Evolutionary conservation across 108 stramenopile genomes (phyloP).

Genomic region (Nannochloropsis gaditana): DNA sequence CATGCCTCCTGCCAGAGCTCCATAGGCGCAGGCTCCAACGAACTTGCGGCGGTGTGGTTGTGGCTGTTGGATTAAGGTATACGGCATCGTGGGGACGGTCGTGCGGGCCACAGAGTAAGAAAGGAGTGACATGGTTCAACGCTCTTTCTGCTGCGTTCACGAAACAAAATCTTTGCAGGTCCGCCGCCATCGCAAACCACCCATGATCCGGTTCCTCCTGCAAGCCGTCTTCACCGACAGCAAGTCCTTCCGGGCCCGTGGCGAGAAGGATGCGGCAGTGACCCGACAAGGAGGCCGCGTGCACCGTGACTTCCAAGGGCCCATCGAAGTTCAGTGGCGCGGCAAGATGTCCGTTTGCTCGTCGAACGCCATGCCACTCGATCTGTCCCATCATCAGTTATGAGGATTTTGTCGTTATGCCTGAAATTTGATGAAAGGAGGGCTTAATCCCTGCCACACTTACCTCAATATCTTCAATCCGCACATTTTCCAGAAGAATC

Average conservation of each 20-base stretch:
- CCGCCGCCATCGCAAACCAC: not conserved
- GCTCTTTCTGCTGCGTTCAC: not conserved
- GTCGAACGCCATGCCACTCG: not conserved
- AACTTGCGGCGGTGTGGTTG: not conserved
- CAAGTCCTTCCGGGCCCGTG: not conserved
- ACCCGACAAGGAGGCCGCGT: conserved; percentile 10
- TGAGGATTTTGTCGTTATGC: too few relatives aligned
- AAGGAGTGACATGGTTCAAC: not conserved
- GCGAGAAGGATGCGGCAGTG: not conserved
- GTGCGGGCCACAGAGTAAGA: not conserved
- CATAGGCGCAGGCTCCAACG: not conserved
- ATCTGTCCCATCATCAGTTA: not conserved
- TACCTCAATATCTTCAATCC: conserved; percentile 20
- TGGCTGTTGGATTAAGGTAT: not conserved
- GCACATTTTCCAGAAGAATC: not conserved
- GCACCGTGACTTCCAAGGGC: not conserved
- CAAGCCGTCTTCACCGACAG: conserved; percentile 8
- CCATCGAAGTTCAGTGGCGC: not conserved
- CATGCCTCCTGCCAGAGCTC: not conserved
- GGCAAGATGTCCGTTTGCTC: not conserved
- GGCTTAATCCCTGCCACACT: not conserved
- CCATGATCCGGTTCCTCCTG: conserved; percentile 12
- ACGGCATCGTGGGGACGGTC: not conserved
- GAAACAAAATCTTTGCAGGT: conserved; percentile 11
- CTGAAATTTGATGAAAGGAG: too few relatives aligned